Conservation (phyloP, 2,329 filamentous ascomycete genomes). For the Diaporthe longicolla region DNA sequence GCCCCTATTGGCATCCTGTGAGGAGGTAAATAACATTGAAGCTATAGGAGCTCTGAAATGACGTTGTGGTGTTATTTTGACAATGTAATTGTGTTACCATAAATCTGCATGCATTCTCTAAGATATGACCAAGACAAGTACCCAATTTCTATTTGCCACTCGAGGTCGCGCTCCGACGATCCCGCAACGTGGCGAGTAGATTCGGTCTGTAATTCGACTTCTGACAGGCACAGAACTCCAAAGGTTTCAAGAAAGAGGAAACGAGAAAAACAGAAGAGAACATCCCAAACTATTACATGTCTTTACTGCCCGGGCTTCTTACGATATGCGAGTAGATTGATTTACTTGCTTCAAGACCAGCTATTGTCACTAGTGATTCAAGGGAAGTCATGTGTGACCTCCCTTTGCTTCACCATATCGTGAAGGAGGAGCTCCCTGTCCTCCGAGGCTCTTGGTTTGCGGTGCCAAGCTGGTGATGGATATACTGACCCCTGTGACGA, state of each 20-base stretch:
- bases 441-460: background rate
- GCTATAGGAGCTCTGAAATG: no score
- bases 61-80: no score
- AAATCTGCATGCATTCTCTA: background rate
- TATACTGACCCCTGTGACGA: conserved; percentile 19
- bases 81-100: no score
- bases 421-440: conserved; percentile 13
- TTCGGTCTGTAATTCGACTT: background rate
- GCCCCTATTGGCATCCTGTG: no score
- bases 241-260: background rate
- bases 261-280: background rate
- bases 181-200: background rate
- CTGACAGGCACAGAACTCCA: background rate
- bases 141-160: background rate
- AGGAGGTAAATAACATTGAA: no score
- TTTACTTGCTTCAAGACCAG: background rate
- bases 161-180: no score
- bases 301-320: background rate
- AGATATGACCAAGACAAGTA: background rate
- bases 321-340: background rate
- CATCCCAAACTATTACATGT: background rate
- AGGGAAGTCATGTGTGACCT: conserved; percentile 16
- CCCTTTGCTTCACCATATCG: conserved; percentile 13
- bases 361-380: background rate
- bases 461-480: background rate